A percentile compares a stretch with the other conserved stretches of the same genome.
phyloP scores from a whole-genome alignment of 1,284 basidiomycete genomes.

The Cryptococcus hybrid region DNA sequence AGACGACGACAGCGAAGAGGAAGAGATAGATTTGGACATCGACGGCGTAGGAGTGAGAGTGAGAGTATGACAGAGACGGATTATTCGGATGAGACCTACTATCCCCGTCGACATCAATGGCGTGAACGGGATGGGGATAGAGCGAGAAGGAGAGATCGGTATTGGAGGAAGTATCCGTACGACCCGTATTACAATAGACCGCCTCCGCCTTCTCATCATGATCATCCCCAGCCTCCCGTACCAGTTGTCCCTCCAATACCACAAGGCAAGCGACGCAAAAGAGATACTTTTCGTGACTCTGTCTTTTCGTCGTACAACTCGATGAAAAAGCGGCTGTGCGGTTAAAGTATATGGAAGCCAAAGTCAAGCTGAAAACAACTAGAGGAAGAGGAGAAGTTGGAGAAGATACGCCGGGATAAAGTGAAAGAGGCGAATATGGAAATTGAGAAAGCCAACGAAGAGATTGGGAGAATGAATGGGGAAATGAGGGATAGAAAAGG shows the following conservation, averaged over 20 bases:
- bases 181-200: neutral
- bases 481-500: constrained; percentile 8
- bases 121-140: constrained; percentile 1
- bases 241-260: neutral
- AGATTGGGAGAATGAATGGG: neutral
- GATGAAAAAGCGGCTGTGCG: constrained; percentile 37
- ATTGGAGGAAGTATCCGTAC: neutral
- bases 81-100: constrained; percentile 7
- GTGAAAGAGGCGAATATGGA: constrained; percentile 29
- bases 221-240: neutral
- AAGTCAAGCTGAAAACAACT: constrained; percentile 33
- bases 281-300: constrained; percentile 26
- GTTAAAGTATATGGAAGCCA: constrained; percentile 32
- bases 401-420: constrained; percentile 19
- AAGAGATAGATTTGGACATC: neutral
- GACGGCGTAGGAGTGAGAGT: constrained; percentile 15
- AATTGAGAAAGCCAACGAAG: constrained; percentile 15
- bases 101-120: neutral
- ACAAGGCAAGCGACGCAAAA: constrained; percentile 1
- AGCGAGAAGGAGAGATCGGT: neutral
- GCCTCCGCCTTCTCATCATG: neutral
- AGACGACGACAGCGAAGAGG: constrained; percentile 39
- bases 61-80: constrained; percentile 44
- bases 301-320: constrained; percentile 36
- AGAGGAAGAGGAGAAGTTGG: constrained; percentile 26